Evolutionary conservation across 345 rosid genomes (phyloP).

Genomic region (Microcos paniculata): DNA sequence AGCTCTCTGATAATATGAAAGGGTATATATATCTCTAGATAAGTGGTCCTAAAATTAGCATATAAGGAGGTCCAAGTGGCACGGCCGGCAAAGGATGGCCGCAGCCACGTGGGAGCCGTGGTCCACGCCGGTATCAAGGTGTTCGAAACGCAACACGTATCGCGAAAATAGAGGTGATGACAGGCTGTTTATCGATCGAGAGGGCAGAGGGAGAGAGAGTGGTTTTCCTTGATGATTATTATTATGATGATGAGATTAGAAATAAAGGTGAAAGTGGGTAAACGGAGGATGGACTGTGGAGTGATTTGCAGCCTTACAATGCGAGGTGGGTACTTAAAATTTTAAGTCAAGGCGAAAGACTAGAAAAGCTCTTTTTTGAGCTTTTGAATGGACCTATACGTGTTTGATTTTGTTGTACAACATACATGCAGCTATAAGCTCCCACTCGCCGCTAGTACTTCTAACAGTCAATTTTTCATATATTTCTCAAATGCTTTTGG

Average conservation of each 20-base stretch:
- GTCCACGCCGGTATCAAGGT: slow-evolving; percentile 31
- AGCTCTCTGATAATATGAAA: not conserved
- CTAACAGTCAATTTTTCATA: slow-evolving; percentile 5
- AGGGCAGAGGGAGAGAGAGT: slow-evolving; percentile 5
- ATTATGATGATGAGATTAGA: not conserved
- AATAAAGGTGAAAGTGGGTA: not conserved
- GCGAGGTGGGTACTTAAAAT: not conserved
- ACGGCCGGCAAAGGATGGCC: slow-evolving; percentile 45
- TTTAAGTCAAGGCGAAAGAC: not conserved
- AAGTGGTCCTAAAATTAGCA: slow-evolving; percentile 37
- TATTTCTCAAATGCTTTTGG: not conserved
- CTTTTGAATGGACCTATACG: slow-evolving; percentile 3
- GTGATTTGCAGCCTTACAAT: slow-evolving; percentile 3
- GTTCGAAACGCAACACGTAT: slow-evolving; percentile 19
- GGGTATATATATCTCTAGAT: not conserved
- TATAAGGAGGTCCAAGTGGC: slow-evolving; percentile 43
- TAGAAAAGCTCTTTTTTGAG: not conserved
- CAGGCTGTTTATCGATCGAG: slow-evolving; percentile 45
- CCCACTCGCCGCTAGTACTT: not conserved
- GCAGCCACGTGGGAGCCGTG: slow-evolving; percentile 47
- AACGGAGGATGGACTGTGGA: not conserved
- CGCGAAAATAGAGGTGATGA: slow-evolving; percentile 22
- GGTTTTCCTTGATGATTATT: not conserved
- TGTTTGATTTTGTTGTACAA: not conserved
- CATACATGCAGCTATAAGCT: not conserved